These are phyloP conservation scores for Lagenidium giganteum DNA, from an alignment of 352 stramenopile species.

Conservation along the genomic window DNA sequence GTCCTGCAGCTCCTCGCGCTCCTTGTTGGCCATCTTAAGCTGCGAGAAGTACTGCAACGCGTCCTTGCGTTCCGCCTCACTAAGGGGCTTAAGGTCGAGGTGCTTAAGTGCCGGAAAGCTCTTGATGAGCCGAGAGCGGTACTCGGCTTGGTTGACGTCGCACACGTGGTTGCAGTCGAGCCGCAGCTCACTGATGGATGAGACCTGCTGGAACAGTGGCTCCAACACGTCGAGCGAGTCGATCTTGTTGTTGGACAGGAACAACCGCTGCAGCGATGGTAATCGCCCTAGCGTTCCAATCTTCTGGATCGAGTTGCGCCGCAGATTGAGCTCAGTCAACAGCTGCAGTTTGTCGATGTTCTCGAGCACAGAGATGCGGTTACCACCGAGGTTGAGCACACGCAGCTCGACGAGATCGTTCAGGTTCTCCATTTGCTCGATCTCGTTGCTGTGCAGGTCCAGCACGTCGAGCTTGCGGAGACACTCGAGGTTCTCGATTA, in stretches of 20 bases:
- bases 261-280: conserved; percentile 80
- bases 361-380: conserved; percentile 70
- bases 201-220: conserved; percentile 60
- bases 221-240: conserved; percentile 62
- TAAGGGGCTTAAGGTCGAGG: conserved; percentile 79
- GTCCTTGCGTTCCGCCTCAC: conserved; percentile 70
- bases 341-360: conserved; percentile 73
- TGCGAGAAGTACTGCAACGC: conserved; percentile 22
- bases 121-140: conserved; percentile 65
- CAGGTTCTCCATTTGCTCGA: conserved; percentile 83
- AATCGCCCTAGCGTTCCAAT: conserved; percentile 60
- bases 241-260: conserved; percentile 90
- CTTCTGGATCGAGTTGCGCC: conserved; percentile 69
- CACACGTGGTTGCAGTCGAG: conserved; percentile 82
- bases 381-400: conserved; percentile 90
- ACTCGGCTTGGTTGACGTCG: conserved; percentile 37
- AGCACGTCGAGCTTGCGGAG: conserved; percentile 90
- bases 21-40: conserved; percentile 24
- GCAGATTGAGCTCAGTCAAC: conserved; percentile 89
- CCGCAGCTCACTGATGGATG: conserved; percentile 78
- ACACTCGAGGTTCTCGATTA: conserved; percentile 81
- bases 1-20: conserved; percentile 41
- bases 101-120: conserved; percentile 75
- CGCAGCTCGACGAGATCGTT: conserved; percentile 80
- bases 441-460: conserved; percentile 90